Evolutionary conservation across 345 rosid species (phyloP).

Genomic region (Citrus sp.): DNA sequence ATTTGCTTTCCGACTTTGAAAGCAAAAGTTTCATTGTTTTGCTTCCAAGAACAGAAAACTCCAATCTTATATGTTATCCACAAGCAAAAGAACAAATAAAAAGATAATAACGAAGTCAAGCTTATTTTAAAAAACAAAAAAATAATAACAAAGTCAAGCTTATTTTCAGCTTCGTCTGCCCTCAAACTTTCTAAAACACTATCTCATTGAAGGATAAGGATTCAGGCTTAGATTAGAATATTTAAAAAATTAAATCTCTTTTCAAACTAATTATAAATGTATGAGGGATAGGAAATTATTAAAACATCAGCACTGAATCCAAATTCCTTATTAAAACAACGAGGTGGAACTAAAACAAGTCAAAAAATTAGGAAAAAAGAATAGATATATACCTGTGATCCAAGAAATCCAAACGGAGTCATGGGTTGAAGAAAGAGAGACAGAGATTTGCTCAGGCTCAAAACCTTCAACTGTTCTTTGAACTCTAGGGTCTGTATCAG

Average conservation of each 20-base stretch:
- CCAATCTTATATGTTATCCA: not conserved
- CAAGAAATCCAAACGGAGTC: conserved; percentile 85
- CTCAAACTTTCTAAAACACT: not conserved
- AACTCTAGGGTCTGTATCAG: conserved; percentile 62
- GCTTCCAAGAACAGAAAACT: not conserved
- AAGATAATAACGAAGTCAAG: not conserved
- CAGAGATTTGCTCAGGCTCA: conserved; percentile 69
- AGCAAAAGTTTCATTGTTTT: not conserved
- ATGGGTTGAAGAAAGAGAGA: conserved; percentile 64
- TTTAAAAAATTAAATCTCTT: too few species aligned
- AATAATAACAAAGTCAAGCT: not conserved
- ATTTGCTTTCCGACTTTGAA: not conserved
- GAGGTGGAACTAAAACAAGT: not conserved
- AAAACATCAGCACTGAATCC: too few species aligned
- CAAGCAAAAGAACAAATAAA: too few species aligned
- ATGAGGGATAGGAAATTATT: too few species aligned
- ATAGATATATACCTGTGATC: conserved; percentile 55
- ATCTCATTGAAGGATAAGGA: not conserved
- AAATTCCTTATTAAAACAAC: not conserved
- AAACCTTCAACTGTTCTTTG: conserved; percentile 35
- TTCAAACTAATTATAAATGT: too few species aligned
- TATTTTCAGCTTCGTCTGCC: not conserved
- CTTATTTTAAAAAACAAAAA: not conserved
- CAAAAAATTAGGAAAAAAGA: not conserved
- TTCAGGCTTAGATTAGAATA: too few species aligned